Conservation (phyloP, 495 filamentous ascomycete species). For the Penicillium cinerascens region DNA sequence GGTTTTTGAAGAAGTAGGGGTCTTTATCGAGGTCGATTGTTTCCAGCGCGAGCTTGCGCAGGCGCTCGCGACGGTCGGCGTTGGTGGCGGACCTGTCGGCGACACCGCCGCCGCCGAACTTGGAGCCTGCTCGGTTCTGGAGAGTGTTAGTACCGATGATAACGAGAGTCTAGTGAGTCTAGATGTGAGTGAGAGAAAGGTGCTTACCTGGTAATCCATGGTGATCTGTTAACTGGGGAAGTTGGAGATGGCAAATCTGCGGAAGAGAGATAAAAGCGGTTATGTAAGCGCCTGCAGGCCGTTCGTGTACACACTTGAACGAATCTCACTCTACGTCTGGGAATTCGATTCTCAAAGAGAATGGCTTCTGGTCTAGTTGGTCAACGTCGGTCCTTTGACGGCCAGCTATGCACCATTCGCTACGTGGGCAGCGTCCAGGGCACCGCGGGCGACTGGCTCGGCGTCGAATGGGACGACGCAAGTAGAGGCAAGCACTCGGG, state of each 20-base stretch:
- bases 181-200: not conserved
- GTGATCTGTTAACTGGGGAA: constrained; percentile 10
- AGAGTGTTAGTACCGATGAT: constrained; percentile 8
- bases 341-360: not conserved
- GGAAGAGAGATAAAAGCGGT: constrained; percentile 10
- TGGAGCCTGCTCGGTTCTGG: constrained; percentile 94
- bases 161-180: not conserved
- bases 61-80: constrained; percentile 92
- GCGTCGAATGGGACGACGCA: constrained; percentile 94
- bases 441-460: constrained; percentile 80
- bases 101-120: constrained; percentile 96
- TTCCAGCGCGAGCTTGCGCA: constrained; percentile 96
- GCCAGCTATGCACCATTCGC: constrained; percentile 74
- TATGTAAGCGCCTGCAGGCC: constrained; percentile 24
- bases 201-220: constrained; percentile 61
- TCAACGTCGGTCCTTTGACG: constrained; percentile 74
- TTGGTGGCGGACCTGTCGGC: constrained; percentile 91
- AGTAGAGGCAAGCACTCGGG: constrained; percentile 86
- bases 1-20: constrained; percentile 99
- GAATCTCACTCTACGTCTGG: not conserved
- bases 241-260: constrained; percentile 19
- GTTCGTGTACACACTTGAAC: constrained; percentile 2
- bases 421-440: constrained; percentile 75
- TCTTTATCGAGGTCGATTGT: constrained; percentile 99
- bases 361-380: constrained; percentile 18